Evolutionary conservation across 2,329 filamentous ascomycete genomes (phyloP).

Genomic region (Colletotrichum cuscutae): DNA sequence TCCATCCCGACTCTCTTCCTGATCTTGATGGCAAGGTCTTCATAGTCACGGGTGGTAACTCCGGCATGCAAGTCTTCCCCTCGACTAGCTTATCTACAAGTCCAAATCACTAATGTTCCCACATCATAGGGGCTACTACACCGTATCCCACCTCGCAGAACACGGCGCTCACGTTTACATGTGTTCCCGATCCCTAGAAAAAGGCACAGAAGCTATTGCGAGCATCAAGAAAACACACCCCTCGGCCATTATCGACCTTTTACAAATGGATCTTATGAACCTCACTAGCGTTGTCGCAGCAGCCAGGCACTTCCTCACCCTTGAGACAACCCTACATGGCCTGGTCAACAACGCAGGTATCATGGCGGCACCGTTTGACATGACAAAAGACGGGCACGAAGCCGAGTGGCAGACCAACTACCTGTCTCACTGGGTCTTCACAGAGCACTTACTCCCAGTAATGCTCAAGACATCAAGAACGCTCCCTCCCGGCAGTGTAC

Average conservation of each 20-base stretch:
- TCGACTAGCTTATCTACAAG: not conserved
- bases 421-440: constrained; percentile 54
- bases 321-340: constrained; percentile 45
- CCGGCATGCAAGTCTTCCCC: constrained; percentile 51
- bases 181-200: constrained; percentile 47
- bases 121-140: constrained; percentile 45
- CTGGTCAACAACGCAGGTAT: constrained; percentile 37
- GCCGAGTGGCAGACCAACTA: constrained; percentile 53
- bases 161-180: constrained; percentile 54
- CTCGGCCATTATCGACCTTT: constrained; percentile 44
- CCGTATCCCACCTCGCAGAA: constrained; percentile 47
- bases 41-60: constrained; percentile 57
- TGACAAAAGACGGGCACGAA: constrained; percentile 49
- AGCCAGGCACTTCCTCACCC: constrained; percentile 42
- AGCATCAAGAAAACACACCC: constrained; percentile 46
- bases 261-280: constrained; percentile 47
- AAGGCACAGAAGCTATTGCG: constrained; percentile 44
- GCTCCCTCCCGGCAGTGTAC: constrained; percentile 26
- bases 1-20: constrained; percentile 53
- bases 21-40: constrained; percentile 54
- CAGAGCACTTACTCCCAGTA: constrained; percentile 49
- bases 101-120: not conserved
- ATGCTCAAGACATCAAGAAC: constrained; percentile 44
- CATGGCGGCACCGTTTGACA: constrained; percentile 40
- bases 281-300: constrained; percentile 49